Conservation (phyloP, 192 early-diverging fungal genomes). For the Backusella tuberculispora region DNA sequence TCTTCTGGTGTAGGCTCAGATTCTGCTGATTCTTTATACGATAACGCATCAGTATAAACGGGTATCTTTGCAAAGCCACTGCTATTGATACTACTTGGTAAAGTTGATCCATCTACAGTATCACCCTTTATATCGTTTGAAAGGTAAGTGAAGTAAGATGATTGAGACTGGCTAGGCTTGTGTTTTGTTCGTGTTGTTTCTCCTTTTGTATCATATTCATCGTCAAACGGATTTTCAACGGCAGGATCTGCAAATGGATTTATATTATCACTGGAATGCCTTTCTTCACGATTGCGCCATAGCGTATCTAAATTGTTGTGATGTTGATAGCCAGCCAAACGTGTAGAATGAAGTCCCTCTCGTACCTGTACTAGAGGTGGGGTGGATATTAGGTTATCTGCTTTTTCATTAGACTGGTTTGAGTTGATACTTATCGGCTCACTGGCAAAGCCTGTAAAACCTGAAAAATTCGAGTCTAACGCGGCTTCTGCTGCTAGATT, state of each 20-base stretch:
- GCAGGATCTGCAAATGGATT: constrained; percentile 32
- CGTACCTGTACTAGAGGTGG: constrained; percentile 35
- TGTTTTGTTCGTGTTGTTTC: constrained; percentile 5
- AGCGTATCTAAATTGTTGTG: background rate
- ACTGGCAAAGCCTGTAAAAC: constrained; percentile 22
- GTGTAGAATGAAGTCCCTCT: constrained; percentile 26
- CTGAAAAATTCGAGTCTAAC: constrained; percentile 29
- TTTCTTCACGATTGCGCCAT: constrained; percentile 8
- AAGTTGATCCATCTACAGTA: background rate
- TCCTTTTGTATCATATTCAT: constrained; percentile 11
- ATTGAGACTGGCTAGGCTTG: constrained; percentile 24
- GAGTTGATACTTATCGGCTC: background rate
- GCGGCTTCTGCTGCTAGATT: constrained; percentile 23
- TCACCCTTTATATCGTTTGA: constrained; percentile 13
- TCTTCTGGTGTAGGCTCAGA: constrained; percentile 12
- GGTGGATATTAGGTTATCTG: background rate
- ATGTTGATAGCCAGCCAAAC: constrained; percentile 21
- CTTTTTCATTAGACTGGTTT: constrained; percentile 13
- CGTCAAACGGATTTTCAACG: constrained; percentile 41
- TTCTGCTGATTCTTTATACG: background rate
- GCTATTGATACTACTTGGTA: constrained; percentile 29
- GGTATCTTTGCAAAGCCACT: constrained; percentile 27
- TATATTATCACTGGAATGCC: background rate
- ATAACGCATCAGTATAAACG: background rate
- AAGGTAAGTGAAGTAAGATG: constrained; percentile 28